Conservation (phyloP, 192 early-diverging fungal species). For the Spizellomyces punctatus region DNA sequence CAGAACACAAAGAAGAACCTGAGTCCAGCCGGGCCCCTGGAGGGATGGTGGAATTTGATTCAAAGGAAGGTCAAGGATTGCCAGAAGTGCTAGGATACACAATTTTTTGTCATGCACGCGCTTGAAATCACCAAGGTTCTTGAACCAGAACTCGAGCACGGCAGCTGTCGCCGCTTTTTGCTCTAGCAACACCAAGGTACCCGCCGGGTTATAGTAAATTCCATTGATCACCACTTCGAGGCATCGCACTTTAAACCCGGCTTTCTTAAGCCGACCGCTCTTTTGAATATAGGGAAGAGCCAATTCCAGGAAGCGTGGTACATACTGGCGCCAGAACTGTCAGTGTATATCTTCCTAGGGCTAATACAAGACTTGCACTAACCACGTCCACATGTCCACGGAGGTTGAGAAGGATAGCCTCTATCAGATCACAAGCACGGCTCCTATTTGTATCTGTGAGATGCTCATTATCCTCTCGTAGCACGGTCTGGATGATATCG, state of each 20-base stretch:
- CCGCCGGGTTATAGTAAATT: constrained; percentile 83
- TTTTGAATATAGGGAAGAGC: constrained; percentile 67
- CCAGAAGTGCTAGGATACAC: constrained; percentile 76
- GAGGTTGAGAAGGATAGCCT: constrained; percentile 83
- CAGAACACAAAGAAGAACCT: constrained; percentile 73
- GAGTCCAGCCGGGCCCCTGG: constrained; percentile 66
- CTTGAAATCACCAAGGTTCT: constrained; percentile 67
- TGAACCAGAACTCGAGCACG: constrained; percentile 82
- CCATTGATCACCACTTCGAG: constrained; percentile 84
- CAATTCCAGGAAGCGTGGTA: constrained; percentile 72
- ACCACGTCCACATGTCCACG: constrained; percentile 76
- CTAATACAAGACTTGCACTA: not conserved
- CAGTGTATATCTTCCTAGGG: not conserved
- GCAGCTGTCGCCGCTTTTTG: constrained; percentile 72
- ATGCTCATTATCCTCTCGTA: constrained; percentile 59
- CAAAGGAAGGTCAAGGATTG: constrained; percentile 72
- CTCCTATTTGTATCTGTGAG: constrained; percentile 78
- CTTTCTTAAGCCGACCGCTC: constrained; percentile 62
- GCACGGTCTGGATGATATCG: constrained; percentile 78
- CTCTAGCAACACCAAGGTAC: constrained; percentile 77
- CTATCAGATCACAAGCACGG: constrained; percentile 81
- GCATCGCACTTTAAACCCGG: constrained; percentile 71
- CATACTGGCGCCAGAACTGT: constrained; percentile 35
- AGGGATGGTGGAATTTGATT: constrained; percentile 72
- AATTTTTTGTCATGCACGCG: constrained; percentile 96